Percentiles rank a stretch among this genome's conserved stretches.
phyloP scores from a whole-genome alignment of 2,329 filamentous ascomycete species.

The Fusarium mangiferae region DNA sequence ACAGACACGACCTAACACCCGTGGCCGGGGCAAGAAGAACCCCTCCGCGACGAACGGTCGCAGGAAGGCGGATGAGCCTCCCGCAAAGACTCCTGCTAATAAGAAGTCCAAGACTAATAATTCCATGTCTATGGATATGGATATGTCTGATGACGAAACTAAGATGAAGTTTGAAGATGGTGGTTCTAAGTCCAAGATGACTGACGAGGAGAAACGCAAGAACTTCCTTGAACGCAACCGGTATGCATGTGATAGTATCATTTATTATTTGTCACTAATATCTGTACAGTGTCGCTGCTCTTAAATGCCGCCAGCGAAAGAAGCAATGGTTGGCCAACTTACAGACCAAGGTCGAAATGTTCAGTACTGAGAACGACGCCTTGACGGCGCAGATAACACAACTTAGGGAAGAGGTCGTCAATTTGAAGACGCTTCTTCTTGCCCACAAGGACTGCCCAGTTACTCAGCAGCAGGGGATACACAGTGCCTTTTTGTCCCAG shows the following conservation, averaged over 20 bases:
- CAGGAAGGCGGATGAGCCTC: slow-evolving; percentile 79
- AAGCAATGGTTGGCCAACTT: slow-evolving; percentile 98
- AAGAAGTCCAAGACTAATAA: slow-evolving; percentile 75
- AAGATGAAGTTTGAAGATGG: slow-evolving; percentile 41
- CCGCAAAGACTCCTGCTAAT: slow-evolving; percentile 67
- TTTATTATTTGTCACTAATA: slow-evolving; percentile 2
- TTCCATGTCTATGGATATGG: slow-evolving; percentile 55
- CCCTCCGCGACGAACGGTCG: slow-evolving; percentile 70
- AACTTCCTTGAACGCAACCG: slow-evolving; percentile 97
- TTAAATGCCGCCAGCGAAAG: slow-evolving; percentile 97
- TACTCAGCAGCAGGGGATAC: slow-evolving; percentile 80
- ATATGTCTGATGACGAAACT: slow-evolving; percentile 64
- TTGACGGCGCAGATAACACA: slow-evolving; percentile 85
- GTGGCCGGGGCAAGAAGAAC: slow-evolving; percentile 76
- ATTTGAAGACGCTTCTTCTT: slow-evolving; percentile 89
- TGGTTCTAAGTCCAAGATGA: slow-evolving; percentile 41
- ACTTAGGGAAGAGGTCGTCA: slow-evolving; percentile 91
- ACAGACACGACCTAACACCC: slow-evolving; percentile 71
- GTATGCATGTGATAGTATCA: slow-evolving; percentile 62
- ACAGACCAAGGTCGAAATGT: slow-evolving; percentile 93
- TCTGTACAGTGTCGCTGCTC: slow-evolving; percentile 80
- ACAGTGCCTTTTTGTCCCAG: slow-evolving; percentile 66
- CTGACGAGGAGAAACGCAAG: slow-evolving; percentile 95
- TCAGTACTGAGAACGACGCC: slow-evolving; percentile 89
- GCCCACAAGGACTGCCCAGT: slow-evolving; percentile 97